Evolutionary conservation across 352 stramenopile species (phyloP).

Genomic region (Globisporangium irregulare): DNA sequence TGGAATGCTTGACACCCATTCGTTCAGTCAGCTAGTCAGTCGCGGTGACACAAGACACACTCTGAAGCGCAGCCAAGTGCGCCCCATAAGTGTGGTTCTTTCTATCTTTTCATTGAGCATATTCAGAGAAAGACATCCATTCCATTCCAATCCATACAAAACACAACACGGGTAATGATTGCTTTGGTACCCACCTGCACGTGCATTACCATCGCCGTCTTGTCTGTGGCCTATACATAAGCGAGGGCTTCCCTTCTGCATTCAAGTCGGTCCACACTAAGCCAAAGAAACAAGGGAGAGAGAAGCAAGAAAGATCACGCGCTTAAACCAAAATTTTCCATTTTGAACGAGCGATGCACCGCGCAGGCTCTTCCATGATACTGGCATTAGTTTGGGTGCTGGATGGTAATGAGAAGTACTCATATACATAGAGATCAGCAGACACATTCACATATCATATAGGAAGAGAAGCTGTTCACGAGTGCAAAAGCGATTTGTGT

Average conservation of each 20-base stretch:
- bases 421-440: too few relatives aligned
- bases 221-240: background rate
- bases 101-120: background rate
- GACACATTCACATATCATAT: too few relatives aligned
- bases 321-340: background rate
- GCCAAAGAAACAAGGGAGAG: background rate
- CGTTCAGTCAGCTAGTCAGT: background rate
- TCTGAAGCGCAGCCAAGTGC: background rate
- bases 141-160: background rate
- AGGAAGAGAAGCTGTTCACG: too few relatives aligned
- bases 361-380: background rate
- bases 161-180: background rate
- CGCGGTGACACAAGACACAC: background rate
- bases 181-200: background rate
- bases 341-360: background rate
- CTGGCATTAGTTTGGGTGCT: too few relatives aligned
- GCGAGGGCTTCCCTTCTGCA: background rate
- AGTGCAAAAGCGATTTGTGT: too few relatives aligned
- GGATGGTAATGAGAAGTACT: too few relatives aligned
- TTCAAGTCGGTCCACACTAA: background rate
- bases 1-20: background rate
- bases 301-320: conserved; percentile 7
- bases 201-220: background rate
- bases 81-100: background rate
- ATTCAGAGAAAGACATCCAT: background rate